Base-by-base conservation (phyloP, 345 rosid species). In the Sisymbrium altissimum region DNA sequence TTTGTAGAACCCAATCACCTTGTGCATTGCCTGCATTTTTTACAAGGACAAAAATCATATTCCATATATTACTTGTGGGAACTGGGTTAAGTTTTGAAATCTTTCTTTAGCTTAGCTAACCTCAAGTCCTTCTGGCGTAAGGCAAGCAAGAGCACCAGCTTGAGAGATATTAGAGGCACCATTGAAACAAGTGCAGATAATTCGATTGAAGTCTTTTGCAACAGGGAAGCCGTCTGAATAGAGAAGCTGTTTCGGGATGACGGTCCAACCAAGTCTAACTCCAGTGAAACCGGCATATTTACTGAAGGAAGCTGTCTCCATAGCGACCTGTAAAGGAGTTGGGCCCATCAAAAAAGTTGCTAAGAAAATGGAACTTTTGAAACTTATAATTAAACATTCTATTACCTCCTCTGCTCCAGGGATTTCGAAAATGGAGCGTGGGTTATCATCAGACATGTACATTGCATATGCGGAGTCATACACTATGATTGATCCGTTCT, bases 261-360 rank as follows among this genome's bases (percentile, higher is more conserved):
- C 98, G 23, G 98, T 95, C 98, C 99, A 92, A 45, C 97, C 99
- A 8, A 95, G 88, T 56, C 99, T 87, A 69, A 95, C 94, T 44
- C 99, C 99, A 6, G 98, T 92, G 71, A 95, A 95, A 56, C 99
- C 99, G 45, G 98, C 99, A 77, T 87, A 90, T 82, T 95, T 95
- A 68, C 97, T 88, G 71, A 92, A 95, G 12, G 99, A 95, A 69
- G 97, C 71, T 30, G 92, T 88, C 87, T 95, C 99, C 52, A 95
- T 39, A 29, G 99, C 96, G 30, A 94, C 97, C 98, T 93, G 79
- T 46, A 71, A 53, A 68, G 44, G 2, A 3, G 13, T 32, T 39
- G 64, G 30, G 23, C 15, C 23, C 54, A 66, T 66, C 18, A 66
- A 38, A 61, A 18, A 40, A 2, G 36, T 52, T 17, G 64, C 11